phyloP scores from a whole-genome alignment of 192 early-diverging fungal species.

The Linnemannia zychae region DNA sequence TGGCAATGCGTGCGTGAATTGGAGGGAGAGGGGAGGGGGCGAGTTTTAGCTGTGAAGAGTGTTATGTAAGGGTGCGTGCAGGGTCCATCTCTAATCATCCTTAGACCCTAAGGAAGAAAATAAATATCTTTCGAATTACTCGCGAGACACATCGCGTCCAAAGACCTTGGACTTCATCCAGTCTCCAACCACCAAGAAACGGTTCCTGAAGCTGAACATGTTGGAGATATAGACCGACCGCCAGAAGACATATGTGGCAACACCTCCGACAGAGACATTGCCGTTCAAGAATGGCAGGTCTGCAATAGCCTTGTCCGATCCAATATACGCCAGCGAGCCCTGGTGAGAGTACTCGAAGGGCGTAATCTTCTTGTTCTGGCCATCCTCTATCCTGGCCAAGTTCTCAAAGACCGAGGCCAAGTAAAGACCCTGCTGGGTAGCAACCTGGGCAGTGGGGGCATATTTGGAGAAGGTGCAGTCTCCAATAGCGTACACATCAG shows the following conservation, averaged over 20 bases:
- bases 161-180: slow-evolving; percentile 93
- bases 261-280: slow-evolving; percentile 74
- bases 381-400: slow-evolving; percentile 66
- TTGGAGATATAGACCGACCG: slow-evolving; percentile 80
- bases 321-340: slow-evolving; percentile 93
- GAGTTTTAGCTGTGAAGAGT: neutral
- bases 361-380: slow-evolving; percentile 58
- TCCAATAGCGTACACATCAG: slow-evolving; percentile 78
- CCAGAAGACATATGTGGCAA: slow-evolving; percentile 85
- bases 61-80: neutral
- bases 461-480: slow-evolving; percentile 83
- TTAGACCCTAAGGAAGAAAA: neutral
- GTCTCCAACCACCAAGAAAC: slow-evolving; percentile 86
- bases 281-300: slow-evolving; percentile 86
- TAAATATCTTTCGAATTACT: slow-evolving; percentile 64
- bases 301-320: slow-evolving; percentile 94
- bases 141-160: slow-evolving; percentile 93
- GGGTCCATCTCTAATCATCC: neutral
- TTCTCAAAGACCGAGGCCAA: slow-evolving; percentile 80
- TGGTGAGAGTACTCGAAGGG: slow-evolving; percentile 90
- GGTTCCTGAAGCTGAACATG: slow-evolving; percentile 90
- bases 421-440: slow-evolving; percentile 90
- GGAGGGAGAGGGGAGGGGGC: neutral
- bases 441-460: slow-evolving; percentile 90
- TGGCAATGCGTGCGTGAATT: neutral